Evolutionary conservation across 2,329 filamentous ascomycete species (phyloP).

Genomic region (Ascochyta pisi): DNA sequence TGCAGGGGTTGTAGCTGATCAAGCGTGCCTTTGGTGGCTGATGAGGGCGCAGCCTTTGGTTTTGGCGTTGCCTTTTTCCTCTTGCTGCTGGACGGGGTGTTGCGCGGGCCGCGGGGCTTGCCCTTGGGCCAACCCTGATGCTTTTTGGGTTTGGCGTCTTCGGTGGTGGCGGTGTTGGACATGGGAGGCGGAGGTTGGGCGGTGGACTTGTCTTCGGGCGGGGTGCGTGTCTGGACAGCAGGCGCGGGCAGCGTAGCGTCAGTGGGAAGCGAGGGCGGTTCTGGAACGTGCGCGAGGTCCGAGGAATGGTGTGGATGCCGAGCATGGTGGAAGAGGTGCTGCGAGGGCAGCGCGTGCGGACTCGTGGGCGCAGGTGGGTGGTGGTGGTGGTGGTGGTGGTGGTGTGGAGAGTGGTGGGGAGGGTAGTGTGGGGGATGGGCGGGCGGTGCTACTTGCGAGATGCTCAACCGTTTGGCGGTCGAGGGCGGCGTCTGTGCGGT

Average conservation of each 20-base stretch:
- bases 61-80: constrained; percentile 50
- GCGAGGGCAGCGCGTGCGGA: constrained; percentile 18
- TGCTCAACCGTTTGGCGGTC: constrained; percentile 38
- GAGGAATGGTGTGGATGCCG: constrained; percentile 22
- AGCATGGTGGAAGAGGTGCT: constrained; percentile 12
- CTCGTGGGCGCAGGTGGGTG: constrained; percentile 18
- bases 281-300: constrained; percentile 26
- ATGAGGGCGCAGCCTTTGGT: constrained; percentile 35
- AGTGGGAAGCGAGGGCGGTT: constrained; percentile 16
- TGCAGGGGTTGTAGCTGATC: constrained; percentile 46
- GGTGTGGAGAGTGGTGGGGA: constrained; percentile 19
- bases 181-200: constrained; percentile 21
- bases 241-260: constrained; percentile 20
- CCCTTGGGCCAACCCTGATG: constrained; percentile 56
- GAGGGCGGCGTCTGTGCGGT: constrained; percentile 37
- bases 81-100: constrained; percentile 45
- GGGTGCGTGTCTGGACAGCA: constrained; percentile 50
- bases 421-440: constrained; percentile 15
- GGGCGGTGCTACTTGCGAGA: constrained; percentile 24
- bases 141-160: constrained; percentile 39
- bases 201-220: constrained; percentile 44
- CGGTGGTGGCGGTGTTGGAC: not conserved
- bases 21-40: constrained; percentile 20
- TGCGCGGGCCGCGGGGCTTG: constrained; percentile 52
- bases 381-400: constrained; percentile 8